Base-by-base conservation (phyloP, 768 basidiomycete genomes). In the Psilocybe cubensis region DNA sequence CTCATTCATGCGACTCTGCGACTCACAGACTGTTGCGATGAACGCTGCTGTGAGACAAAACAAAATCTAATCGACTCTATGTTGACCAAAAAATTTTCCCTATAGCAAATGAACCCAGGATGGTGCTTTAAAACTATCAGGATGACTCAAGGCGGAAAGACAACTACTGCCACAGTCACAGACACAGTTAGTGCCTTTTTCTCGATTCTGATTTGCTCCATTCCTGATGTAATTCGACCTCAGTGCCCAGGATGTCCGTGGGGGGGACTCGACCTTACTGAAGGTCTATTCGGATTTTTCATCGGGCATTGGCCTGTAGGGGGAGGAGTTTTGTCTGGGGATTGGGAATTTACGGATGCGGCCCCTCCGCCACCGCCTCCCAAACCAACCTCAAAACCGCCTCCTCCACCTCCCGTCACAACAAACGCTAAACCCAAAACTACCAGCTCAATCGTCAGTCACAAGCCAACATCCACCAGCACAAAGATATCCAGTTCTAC, bases 211-310 rank as follows among this genome's bases (percentile, higher is more conserved):
- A 31, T 54, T 17, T 23, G 53, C 50, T 11, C 28, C 3, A 43
- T 17, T 8, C 24, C 54, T 51, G 35, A 33, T 23, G 6, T 8
- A 52, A 42, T 23, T 55, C 54, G 41, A 46, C 10, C 48, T 12
- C 69, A 88, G 82, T 91, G 89, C 69, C 83, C 83, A 38, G 80
- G 81, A 12, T 93, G 91, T 67, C 83, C 83, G 21, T 79, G 68
- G 28, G 82, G 79, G 23, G 90, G 83, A 40, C 80, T 92, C 31
- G 92, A 94, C 72, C 75, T 92, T 47, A 85, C 85, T 31, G 64
- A 70, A 12, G 85, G 86, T 47, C 79, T 93, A 44, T 93, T 94
- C 72, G 59, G 70, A 23, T 81, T 74, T 76, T 90, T 93, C 65
- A 82, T 79, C 2, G 46, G 46, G 6, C 25, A 31, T 20, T 48